A percentile compares a stretch with the other conserved stretches of the same genome.
phyloP scores from a whole-genome alignment of 2,329 filamentous ascomycete genomes.

The Camillea tinctor region DNA sequence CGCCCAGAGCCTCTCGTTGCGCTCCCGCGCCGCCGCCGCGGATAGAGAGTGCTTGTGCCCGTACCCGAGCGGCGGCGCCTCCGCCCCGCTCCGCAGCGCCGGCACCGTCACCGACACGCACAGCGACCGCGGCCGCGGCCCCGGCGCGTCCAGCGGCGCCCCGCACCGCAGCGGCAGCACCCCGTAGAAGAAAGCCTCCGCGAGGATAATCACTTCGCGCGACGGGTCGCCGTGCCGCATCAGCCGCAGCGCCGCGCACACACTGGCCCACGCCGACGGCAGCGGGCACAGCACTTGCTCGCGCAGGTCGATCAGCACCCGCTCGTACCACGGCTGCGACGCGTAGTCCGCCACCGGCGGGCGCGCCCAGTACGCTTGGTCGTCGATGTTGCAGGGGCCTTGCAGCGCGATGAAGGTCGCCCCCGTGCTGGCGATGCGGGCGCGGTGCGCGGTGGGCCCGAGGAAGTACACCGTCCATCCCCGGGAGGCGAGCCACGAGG shows the following conservation, averaged over 20 bases:
- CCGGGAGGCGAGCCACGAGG: slow-evolving; percentile 29
- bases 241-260: slow-evolving; percentile 26
- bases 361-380: slow-evolving; percentile 30
- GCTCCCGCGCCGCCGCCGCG: slow-evolving; percentile 26
- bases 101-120: slow-evolving; percentile 39
- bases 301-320: slow-evolving; percentile 33
- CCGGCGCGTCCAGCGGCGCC: slow-evolving; percentile 24
- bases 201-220: slow-evolving; percentile 30
- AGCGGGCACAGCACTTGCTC: slow-evolving; percentile 34
- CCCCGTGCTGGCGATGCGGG: slow-evolving; percentile 34
- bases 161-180: slow-evolving; percentile 34
- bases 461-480: slow-evolving; percentile 37
- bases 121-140: slow-evolving; percentile 24
- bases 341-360: slow-evolving; percentile 26
- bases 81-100: slow-evolving; percentile 34
- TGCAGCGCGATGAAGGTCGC: slow-evolving; percentile 34
- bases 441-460: slow-evolving; percentile 34
- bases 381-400: slow-evolving; percentile 35
- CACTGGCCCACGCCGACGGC: slow-evolving; percentile 34
- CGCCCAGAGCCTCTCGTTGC: slow-evolving; percentile 30
- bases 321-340: slow-evolving; percentile 26
- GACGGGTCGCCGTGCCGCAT: slow-evolving; percentile 21
- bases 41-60: slow-evolving; percentile 32
- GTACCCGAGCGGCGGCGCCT: slow-evolving; percentile 35
- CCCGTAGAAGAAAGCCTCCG: slow-evolving; percentile 38